phyloP scores from a whole-genome alignment of 495 filamentous ascomycete genomes.

The Aspergillus nidulans region DNA sequence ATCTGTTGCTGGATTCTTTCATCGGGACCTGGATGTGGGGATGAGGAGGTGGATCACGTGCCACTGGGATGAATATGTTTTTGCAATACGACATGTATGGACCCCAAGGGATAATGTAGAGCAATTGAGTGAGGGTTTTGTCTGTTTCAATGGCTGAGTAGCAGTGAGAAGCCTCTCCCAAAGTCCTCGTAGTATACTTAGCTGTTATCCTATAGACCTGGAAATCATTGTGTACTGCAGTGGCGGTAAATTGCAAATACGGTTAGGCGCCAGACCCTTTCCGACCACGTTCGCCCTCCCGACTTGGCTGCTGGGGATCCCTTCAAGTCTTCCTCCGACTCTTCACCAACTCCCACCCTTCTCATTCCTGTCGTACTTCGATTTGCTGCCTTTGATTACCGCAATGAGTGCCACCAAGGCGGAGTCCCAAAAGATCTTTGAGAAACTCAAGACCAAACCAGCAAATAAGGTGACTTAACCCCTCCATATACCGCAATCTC shows the following conservation, averaged over 20 bases:
- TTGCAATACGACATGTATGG: constrained; percentile 17
- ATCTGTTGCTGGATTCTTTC: constrained; percentile 1
- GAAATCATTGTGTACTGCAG: not conserved
- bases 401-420: constrained; percentile 88
- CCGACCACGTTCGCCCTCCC: constrained; percentile 33
- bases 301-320: constrained; percentile 16
- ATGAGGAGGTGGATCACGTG: constrained; percentile 20
- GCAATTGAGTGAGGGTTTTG: no score
- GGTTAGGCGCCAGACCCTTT: constrained; percentile 8
- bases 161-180: no score
- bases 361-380: not conserved
- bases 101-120: no score
- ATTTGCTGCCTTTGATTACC: not conserved
- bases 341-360: not conserved
- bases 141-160: not conserved
- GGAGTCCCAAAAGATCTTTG: constrained; percentile 94
- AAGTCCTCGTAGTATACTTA: no score
- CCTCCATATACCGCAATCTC: constrained; percentile 23
- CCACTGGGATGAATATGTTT: constrained; percentile 4
- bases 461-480: constrained; percentile 77
- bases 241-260: constrained; percentile 15
- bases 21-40: constrained; percentile 15
- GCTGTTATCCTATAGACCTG: not conserved
- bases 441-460: constrained; percentile 89
- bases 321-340: constrained; percentile 16